A percentile compares a stretch with the other conserved stretches of the same genome.
phyloP scores from a whole-genome alignment of 1,284 basidiomycete species.

The Rhodotorula mucilaginosa region DNA sequence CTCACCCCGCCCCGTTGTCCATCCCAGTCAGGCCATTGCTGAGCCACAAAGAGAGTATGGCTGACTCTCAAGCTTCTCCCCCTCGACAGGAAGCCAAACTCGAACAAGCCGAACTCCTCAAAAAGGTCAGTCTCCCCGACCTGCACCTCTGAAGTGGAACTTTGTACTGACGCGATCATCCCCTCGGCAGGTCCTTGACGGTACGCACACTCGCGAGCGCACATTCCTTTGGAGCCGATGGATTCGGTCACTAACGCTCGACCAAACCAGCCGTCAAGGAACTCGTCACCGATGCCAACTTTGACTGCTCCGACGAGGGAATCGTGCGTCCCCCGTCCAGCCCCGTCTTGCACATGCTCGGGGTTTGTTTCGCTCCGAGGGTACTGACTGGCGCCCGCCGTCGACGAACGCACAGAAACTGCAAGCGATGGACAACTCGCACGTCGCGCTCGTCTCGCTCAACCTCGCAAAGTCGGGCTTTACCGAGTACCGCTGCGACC shows the following conservation, averaged over 20 bases:
- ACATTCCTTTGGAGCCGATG: no score
- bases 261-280: conserved; percentile 76
- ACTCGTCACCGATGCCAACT: conserved; percentile 95
- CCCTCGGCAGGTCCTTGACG: conserved; percentile 41
- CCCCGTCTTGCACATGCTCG: no score
- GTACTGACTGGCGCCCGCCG: neutral
- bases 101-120: conserved; percentile 44
- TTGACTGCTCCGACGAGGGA: conserved; percentile 95
- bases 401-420: conserved; percentile 53
- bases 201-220: conserved; percentile 19
- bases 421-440: conserved; percentile 99
- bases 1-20: neutral
- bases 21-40: neutral
- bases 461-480: conserved; percentile 74
- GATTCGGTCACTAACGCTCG: no score
- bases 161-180: neutral
- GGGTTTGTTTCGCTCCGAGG: neutral
- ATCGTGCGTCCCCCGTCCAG: conserved; percentile 51
- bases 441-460: conserved; percentile 91
- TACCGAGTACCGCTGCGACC: conserved; percentile 88
- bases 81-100: conserved; percentile 44
- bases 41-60: neutral
- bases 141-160: neutral
- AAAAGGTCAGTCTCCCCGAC: conserved; percentile 37
- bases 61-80: neutral